Conservation (phyloP, 768 basidiomycete species). For the Glaciozyma antarctica region DNA sequence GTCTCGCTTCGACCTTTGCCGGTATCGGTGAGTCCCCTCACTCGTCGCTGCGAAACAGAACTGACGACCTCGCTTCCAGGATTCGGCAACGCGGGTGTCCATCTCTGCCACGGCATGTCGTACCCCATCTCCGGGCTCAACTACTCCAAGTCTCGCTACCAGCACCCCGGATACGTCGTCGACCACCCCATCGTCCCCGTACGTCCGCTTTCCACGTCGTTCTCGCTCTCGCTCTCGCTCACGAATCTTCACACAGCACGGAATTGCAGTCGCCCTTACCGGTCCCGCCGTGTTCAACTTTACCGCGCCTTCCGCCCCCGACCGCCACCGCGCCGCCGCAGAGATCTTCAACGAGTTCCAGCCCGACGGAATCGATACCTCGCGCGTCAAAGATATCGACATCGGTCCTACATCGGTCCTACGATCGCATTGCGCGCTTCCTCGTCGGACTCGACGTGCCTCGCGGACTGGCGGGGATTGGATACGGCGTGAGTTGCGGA, state of each 20-base stretch:
- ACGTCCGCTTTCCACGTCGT: conserved; percentile 41
- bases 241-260: conserved; percentile 7
- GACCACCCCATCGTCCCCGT: conserved; percentile 83
- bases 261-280: conserved; percentile 65
- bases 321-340: conserved; percentile 78
- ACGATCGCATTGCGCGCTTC: conserved; percentile 80
- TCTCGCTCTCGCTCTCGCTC: background rate
- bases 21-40: conserved; percentile 55
- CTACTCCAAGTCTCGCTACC: conserved; percentile 85
- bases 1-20: conserved; percentile 83
- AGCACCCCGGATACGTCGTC: conserved; percentile 80
- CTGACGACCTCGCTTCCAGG: conserved; percentile 6
- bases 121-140: conserved; percentile 73
- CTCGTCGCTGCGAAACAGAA: conserved; percentile 17
- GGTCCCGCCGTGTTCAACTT: conserved; percentile 95
- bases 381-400: conserved; percentile 65
- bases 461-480: conserved; percentile 72
- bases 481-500: conserved; percentile 44
- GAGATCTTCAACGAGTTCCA: conserved; percentile 67
- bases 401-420: conserved; percentile 68
- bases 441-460: conserved; percentile 75
- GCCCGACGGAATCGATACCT: conserved; percentile 46
- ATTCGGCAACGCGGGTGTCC: conserved; percentile 72
- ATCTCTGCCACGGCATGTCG: conserved; percentile 37
- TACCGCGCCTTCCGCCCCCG: conserved; percentile 85